Conservation (phyloP, 2,329 filamentous ascomycete species). For the Aspergillus sojae region DNA sequence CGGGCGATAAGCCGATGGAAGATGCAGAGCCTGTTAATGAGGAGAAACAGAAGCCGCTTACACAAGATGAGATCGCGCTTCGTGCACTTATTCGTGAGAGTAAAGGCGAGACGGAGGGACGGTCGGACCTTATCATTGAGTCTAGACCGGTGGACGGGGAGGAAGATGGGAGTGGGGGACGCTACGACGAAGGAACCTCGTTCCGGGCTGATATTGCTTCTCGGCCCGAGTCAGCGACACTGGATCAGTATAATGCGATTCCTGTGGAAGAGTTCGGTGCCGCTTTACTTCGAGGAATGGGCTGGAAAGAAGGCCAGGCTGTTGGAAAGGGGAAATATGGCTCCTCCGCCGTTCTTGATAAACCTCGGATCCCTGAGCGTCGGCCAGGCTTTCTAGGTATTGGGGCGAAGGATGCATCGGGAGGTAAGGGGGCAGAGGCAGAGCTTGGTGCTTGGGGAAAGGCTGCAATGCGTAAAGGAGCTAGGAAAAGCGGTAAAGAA, state of each 20-base stretch:
- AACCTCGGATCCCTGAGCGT: conserved; percentile 67
- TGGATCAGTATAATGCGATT: conserved; percentile 84
- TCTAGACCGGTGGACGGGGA: conserved; percentile 30
- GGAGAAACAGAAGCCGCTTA: conserved; percentile 41
- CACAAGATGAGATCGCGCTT: conserved; percentile 66
- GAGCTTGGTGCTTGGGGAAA: conserved; percentile 83
- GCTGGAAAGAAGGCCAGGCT: conserved; percentile 76
- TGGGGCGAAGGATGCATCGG: conserved; percentile 76
- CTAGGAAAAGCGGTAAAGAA: conserved; percentile 58
- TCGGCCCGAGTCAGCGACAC: conserved; percentile 73
- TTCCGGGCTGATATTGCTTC: conserved; percentile 70
- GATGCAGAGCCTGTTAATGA: conserved; percentile 22
- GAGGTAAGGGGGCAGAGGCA: conserved; percentile 58
- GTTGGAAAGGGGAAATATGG: conserved; percentile 59
- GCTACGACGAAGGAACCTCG: conserved; percentile 55
- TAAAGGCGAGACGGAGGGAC: conserved; percentile 42
- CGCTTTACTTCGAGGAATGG: conserved; percentile 88
- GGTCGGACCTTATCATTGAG: conserved; percentile 58
- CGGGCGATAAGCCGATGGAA: conserved; percentile 32
- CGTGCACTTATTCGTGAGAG: conserved; percentile 66
- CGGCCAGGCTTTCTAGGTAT: conserved; percentile 83
- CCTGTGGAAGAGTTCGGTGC: conserved; percentile 95
- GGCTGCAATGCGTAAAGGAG: conserved; percentile 56
- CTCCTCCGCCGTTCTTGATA: conserved; percentile 44
- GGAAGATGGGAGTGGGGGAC: conserved; percentile 11